Evolutionary conservation across 2,329 filamentous ascomycete species (phyloP), one percentile per base, ranked within the genome.

Genomic region (Claviceps maximensis): DNA sequence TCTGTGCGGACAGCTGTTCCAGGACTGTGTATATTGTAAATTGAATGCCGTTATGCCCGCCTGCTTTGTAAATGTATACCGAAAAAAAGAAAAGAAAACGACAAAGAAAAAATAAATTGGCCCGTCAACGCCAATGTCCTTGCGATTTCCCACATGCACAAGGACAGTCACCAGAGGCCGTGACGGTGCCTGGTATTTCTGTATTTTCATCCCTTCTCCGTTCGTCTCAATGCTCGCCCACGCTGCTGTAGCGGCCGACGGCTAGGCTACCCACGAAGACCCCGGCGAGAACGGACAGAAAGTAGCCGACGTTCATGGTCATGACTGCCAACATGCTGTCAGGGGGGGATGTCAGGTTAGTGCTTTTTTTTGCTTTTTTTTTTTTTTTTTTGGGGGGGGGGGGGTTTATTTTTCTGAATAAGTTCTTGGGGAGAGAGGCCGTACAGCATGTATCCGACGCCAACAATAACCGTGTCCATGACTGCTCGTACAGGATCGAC

Each of bases 271-370:
- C 91, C n/a, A 94, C 64, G 63, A 97, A 96, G 1, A 86, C 79
- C 38, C 87, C 87, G 1, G 75, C 83, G 7, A 93, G 75, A n/a
- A 90, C 77, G 0, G 86, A 89, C 52, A 89, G 69, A 66, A 91
- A 91, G 65, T 93, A 93, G 13, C 87, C 88, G 17, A 91, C 78
- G 61, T 93, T 93, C 73, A 88, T 81, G 1, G 87, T 90, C 88
- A 93, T 95, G 64, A 94, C 86, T 15, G 86, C 87, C 70, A 95
- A 72, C 89, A 95, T 95, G 55, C 89, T 95, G 51, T 17, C n/a
- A n/a, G n/a, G n/a, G n/a, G 7, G 27, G 21, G 7, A 7, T n/a
- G 12, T n/a, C 17, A 44, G 15, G 46, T 50, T 21, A 56, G 47
- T 23, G 12, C 9, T 9, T 25, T 5, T 13, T 36, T 6, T 7